A percentile compares a stretch with the other conserved stretches of the same genome.
phyloP scores from a whole-genome alignment of 305 asterid genomes.

The Solanum hybrid region DNA sequence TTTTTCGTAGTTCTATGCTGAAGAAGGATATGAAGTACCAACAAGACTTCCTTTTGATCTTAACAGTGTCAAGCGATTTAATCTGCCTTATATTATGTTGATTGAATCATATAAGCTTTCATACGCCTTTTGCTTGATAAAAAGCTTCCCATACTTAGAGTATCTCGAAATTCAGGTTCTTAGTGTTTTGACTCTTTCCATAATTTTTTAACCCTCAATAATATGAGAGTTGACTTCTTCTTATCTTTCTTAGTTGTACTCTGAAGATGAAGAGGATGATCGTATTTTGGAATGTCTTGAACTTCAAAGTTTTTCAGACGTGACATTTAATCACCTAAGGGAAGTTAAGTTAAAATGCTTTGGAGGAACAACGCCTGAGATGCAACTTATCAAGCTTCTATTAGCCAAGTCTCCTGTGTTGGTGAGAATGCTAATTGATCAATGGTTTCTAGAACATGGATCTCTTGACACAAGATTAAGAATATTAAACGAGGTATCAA shows the following conservation, averaged over 20 bases:
- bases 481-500: too few relatives aligned
- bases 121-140: conserved; percentile 11
- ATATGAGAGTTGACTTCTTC: too few relatives aligned
- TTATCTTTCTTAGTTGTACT: too few relatives aligned
- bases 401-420: not conserved
- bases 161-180: not conserved
- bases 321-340: too few relatives aligned
- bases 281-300: too few relatives aligned
- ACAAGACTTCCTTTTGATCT: not conserved
- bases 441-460: too few relatives aligned
- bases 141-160: conserved; percentile 16
- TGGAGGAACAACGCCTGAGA: not conserved
- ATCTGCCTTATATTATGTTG: not conserved
- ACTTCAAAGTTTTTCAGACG: too few relatives aligned
- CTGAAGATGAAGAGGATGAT: too few relatives aligned
- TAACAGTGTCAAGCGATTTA: conserved; percentile 9
- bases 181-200: not conserved
- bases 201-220: too few relatives aligned
- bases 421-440: not conserved
- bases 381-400: not conserved
- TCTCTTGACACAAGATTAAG: too few relatives aligned
- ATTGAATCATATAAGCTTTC: not conserved
- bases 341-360: too few relatives aligned
- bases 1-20: not conserved
- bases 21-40: conserved; percentile 4